Percentiles rank a stretch among this genome's conserved stretches.
phyloP scores from a whole-genome alignment of 352 stramenopile species.

The Globisporangium mamillatum region DNA sequence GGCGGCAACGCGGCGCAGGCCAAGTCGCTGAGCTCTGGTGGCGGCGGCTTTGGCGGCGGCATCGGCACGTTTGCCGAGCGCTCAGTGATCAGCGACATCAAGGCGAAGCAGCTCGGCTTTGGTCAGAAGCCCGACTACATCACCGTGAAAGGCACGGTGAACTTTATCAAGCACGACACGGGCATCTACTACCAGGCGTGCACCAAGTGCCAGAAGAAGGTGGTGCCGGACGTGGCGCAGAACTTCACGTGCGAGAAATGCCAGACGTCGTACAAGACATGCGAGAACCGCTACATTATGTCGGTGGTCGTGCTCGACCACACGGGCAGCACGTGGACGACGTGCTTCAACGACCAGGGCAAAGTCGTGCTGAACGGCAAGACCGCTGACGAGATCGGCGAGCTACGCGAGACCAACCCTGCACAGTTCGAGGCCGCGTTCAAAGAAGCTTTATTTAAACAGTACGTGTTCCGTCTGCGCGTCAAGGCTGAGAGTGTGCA shows the following conservation, averaged over 20 bases:
- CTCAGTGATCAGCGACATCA: conserved; percentile 92
- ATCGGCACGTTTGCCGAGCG: conserved; percentile 87
- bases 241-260: conserved; percentile 97
- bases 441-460: conserved; percentile 91
- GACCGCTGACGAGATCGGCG: conserved; percentile 91
- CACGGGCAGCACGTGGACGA: conserved; percentile 94
- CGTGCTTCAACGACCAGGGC: conserved; percentile 96
- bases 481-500: conserved; percentile 97
- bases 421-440: conserved; percentile 92
- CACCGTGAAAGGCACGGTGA: conserved; percentile 94
- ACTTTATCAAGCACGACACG: conserved; percentile 96
- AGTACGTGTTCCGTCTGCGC: conserved; percentile 84
- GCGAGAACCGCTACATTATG: conserved; percentile 95
- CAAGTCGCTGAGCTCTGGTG: conserved; percentile 76
- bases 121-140: conserved; percentile 97
- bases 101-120: conserved; percentile 93
- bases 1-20: conserved; percentile 59
- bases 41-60: conserved; percentile 68
- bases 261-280: conserved; percentile 91
- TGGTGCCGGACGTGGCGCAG: conserved; percentile 91
- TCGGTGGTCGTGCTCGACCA: conserved; percentile 93
- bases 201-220: conserved; percentile 90
- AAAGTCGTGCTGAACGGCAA: conserved; percentile 90
- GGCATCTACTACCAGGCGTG: conserved; percentile 87
- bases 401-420: conserved; percentile 83